A percentile compares a stretch with the other conserved stretches of the same genome.
phyloP scores from a whole-genome alignment of 208 protist genomes.

The Polymyxa betae region DNA sequence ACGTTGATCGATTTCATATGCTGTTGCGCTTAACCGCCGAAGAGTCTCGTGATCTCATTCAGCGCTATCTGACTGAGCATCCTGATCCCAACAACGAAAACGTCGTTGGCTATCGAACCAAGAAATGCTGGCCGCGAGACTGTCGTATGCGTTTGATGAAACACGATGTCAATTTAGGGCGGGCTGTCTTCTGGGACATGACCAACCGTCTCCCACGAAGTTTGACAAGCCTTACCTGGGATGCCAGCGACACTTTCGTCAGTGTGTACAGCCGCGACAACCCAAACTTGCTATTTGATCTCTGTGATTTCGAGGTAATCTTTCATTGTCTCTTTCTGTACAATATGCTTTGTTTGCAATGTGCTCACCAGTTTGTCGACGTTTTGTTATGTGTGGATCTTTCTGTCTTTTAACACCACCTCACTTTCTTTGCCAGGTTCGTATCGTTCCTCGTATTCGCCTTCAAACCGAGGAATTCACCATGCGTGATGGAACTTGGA shows the following conservation, averaged over 20 bases:
- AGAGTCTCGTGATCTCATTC: constrained; percentile 96
- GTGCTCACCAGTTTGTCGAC: background rate
- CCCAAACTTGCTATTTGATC: constrained; percentile 99
- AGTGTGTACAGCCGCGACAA: constrained; percentile 99
- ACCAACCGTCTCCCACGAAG: constrained; percentile 95
- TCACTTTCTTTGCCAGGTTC: background rate
- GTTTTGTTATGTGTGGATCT: background rate
- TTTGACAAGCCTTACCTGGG: constrained; percentile 93
- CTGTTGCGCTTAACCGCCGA: constrained; percentile 94
- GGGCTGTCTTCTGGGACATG: constrained; percentile 99
- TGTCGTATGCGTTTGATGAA: constrained; percentile 99
- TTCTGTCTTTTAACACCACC: background rate
- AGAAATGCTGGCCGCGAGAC: constrained; percentile 99
- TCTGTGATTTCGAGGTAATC: constrained; percentile 96
- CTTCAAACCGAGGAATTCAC: background rate
- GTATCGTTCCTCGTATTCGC: constrained; percentile 4
- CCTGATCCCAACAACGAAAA: constrained; percentile 99
- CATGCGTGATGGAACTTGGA: constrained; percentile 97
- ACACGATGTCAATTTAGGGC: constrained; percentile 99
- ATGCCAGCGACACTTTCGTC: constrained; percentile 90
- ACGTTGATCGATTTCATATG: constrained; percentile 96
- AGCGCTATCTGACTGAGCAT: constrained; percentile 97
- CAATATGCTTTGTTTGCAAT: constrained; percentile 34
- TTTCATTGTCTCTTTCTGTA: background rate
- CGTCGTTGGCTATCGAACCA: constrained; percentile 99